Conservation (phyloP, 768 basidiomycete genomes). For the Naganishia kalamii region DNA sequence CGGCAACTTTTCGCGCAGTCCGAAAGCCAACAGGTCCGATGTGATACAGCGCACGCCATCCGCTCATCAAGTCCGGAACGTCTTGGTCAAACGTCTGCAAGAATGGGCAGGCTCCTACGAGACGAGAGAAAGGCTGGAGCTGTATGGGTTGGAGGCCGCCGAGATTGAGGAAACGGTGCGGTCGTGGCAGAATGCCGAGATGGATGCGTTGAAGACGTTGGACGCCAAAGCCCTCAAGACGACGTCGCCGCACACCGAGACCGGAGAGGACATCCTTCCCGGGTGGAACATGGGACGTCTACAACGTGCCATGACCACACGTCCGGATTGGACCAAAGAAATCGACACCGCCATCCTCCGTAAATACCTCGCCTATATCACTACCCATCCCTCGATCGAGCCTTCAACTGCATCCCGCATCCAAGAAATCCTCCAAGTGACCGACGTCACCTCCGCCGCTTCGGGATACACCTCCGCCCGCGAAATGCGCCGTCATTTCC, state of each 20-base stretch:
- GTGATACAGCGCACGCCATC: conserved; percentile 5
- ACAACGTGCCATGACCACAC: conserved; percentile 22
- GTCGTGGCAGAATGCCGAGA: background rate
- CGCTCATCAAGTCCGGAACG: conserved; percentile 11
- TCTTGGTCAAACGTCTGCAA: conserved; percentile 11
- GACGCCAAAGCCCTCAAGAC: background rate
- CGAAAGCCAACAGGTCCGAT: conserved; percentile 6
- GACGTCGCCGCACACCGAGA: background rate
- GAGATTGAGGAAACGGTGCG: background rate
- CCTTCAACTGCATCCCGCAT: conserved; percentile 12
- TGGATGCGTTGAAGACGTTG: conserved; percentile 6
- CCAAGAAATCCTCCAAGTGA: conserved; percentile 29
- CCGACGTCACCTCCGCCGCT: conserved; percentile 31
- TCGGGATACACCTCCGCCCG: conserved; percentile 53
- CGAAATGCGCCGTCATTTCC: conserved; percentile 62
- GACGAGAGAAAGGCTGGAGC: background rate
- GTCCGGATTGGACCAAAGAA: conserved; percentile 28
- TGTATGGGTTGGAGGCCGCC: conserved; percentile 3
- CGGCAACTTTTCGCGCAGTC: background rate
- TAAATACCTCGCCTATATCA: conserved; percentile 25
- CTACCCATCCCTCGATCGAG: background rate
- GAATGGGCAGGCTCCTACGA: conserved; percentile 11
- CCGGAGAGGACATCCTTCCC: background rate
- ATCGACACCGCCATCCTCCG: conserved; percentile 34
- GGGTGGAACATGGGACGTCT: conserved; percentile 30